Evolutionary conservation across 1,284 basidiomycete genomes (phyloP), one percentile per base, ranked within the genome.

Genomic region (Athelia sp.): DNA sequence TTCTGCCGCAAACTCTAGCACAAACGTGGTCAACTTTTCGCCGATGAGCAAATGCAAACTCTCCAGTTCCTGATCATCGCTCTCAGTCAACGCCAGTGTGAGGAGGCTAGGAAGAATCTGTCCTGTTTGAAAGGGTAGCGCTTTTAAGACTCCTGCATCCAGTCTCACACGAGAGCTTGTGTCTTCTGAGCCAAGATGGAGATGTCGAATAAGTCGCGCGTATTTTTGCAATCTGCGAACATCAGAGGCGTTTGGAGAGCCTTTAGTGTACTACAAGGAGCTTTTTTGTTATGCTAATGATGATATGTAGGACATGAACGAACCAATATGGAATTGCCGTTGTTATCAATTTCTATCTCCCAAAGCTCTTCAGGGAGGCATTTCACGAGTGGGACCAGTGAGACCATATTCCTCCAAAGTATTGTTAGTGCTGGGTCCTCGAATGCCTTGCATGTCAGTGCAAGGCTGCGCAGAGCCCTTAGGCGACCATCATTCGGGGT

Each of bases 341-440:
- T 9, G 9, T 40, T n/a, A n/a, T 40, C 32, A n/a, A 6, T 26
- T 26, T 55, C 49, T 21, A 52, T 63, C 38, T 56, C 65, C 14
- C 63, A 63, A 44, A 61, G 48, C 1, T 68, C 65, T 36, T 61
- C 54, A 31, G 52, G 61, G 23, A 49, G 42, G 36, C 36, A 40
- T n/a, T 40, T 40, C 6, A 40, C 19, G n/a, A 40, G 19, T n/a
- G 36, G 36, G 6, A 40, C 36, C n/a, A 40, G 15, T 9, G 36
- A 40, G 15, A 4, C n/a, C 36, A n/a, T n/a, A n/a, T n/a, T n/a
- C 36, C 36, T 40, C 36, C 36, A 40, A 4, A 40, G 15, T 17
- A 40, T 40, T 21, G 19, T n/a, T 6, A 40, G 36, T n/a, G 36
- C 36, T 40, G 36, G 36, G 36, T 40, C 36, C 6, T 4, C 4